phyloP scores from a whole-genome alignment of 1,139 yeast genomes.

The Yamadazyma oceani region DNA sequence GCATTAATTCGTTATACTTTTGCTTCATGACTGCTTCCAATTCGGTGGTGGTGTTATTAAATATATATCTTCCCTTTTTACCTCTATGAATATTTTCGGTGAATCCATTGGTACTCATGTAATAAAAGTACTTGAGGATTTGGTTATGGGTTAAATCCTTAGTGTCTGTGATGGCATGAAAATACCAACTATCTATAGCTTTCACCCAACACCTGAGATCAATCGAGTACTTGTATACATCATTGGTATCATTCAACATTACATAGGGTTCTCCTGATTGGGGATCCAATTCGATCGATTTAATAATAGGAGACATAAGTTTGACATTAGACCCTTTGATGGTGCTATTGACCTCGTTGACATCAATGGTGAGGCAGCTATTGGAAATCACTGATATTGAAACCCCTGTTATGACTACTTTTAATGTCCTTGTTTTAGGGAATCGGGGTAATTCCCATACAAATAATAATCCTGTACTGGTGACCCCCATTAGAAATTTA shows the following conservation, averaged over 20 bases:
- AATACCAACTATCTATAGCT: conserved; percentile 51
- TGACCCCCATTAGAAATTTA: conserved; percentile 54
- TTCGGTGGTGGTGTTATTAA: conserved; percentile 18
- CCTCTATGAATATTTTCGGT: conserved; percentile 22
- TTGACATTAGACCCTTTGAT: background rate
- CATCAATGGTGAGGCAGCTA: conserved; percentile 16
- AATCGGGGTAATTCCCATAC: conserved; percentile 44
- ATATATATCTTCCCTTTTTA: conserved; percentile 24
- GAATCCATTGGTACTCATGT: conserved; percentile 18
- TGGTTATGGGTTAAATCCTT: background rate
- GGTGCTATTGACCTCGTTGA: background rate
- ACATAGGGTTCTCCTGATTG: conserved; percentile 45
- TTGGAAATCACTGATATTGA: conserved; percentile 56
- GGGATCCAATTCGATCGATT: conserved; percentile 30
- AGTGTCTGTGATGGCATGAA: conserved; percentile 13
- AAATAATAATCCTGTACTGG: conserved; percentile 49
- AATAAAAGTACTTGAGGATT: conserved; percentile 10
- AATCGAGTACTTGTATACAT: conserved; percentile 41
- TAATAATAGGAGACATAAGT: conserved; percentile 27
- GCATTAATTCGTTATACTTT: conserved; percentile 21
- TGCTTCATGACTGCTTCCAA: conserved; percentile 24
- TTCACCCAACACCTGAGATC: conserved; percentile 48
- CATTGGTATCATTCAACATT: conserved; percentile 29
- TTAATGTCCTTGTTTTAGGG: conserved; percentile 17
- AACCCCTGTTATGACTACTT: conserved; percentile 37